These are phyloP conservation scores for Trichoderma breve DNA, from an alignment of 2,329 filamentous ascomycete genomes.

Conservation along the genomic window DNA sequence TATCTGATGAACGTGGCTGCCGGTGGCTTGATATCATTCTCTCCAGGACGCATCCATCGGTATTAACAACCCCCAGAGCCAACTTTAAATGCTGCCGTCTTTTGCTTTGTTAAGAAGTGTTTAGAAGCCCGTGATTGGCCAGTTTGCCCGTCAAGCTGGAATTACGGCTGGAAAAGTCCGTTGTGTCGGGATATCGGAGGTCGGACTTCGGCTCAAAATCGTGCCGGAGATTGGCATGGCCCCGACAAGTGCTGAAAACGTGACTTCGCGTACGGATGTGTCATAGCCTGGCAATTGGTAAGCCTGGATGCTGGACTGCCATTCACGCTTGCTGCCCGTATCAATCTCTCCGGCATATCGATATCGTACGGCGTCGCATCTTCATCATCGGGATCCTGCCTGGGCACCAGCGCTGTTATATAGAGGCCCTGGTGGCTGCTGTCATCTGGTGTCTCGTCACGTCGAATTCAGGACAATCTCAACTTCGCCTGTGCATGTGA, in stretches of 20 bases:
- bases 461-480: neutral
- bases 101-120: neutral
- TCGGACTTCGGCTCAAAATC: slow-evolving; percentile 14
- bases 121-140: neutral
- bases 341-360: neutral
- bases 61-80: neutral
- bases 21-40: neutral
- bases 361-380: neutral
- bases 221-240: neutral
- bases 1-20: neutral
- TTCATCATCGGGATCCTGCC: neutral
- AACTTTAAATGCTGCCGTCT: neutral
- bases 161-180: neutral
- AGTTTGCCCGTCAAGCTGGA: neutral
- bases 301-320: neutral
- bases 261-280: slow-evolving; percentile 18
- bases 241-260: slow-evolving; percentile 3
- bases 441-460: neutral
- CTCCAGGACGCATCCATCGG: neutral
- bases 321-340: slow-evolving; percentile 1
- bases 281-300: slow-evolving; percentile 4
- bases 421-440: slow-evolving; percentile 10
- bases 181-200: neutral
- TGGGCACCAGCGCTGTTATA: neutral
- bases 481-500: neutral